These are phyloP conservation scores for Codiaeum variegatum DNA, from an alignment of 441 rosid species.

Conservation along the genomic window DNA sequence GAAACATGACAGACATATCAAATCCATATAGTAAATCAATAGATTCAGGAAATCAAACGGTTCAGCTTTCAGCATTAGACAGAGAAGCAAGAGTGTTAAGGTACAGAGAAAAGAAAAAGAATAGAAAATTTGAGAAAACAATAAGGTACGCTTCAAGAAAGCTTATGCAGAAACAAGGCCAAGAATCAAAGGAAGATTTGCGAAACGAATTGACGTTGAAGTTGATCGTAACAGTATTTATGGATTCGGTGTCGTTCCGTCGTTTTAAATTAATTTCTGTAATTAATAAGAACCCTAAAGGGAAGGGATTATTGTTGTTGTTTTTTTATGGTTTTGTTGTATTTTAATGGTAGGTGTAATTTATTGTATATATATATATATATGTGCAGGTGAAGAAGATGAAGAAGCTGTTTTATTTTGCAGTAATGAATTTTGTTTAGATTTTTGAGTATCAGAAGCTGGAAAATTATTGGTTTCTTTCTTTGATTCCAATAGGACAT, in stretches of 20 bases:
- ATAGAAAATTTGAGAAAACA: slow-evolving; percentile 91
- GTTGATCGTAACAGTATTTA: slow-evolving; percentile 40
- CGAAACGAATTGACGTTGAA: slow-evolving; percentile 57
- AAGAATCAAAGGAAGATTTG: slow-evolving; percentile 87
- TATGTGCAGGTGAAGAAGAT: background rate
- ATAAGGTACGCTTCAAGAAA: slow-evolving; percentile 87
- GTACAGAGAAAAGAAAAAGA: slow-evolving; percentile 97
- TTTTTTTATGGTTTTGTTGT: background rate
- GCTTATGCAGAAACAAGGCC: slow-evolving; percentile 97
- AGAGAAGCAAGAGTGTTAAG: slow-evolving; percentile 87
- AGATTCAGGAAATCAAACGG: slow-evolving; percentile 45
- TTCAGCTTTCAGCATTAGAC: slow-evolving; percentile 62
- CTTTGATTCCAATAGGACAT: too few relatives aligned
- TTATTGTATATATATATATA: too few relatives aligned
- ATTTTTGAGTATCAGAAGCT: background rate
- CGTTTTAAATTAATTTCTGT: slow-evolving; percentile 34
- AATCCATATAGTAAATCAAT: slow-evolving; percentile 34
- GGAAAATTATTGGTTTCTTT: background rate
- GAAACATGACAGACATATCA: slow-evolving; percentile 54
- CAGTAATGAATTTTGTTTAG: background rate
- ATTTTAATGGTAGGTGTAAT: background rate
- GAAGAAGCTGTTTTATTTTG: background rate
- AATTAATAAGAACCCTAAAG: background rate
- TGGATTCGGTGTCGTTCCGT: slow-evolving; percentile 78
- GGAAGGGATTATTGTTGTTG: background rate